Percentiles rank a stretch among this genome's conserved stretches.
Conservation (phyloP, 108 stramenopile genomes). For the Poteriospumella lacustris region DNA sequence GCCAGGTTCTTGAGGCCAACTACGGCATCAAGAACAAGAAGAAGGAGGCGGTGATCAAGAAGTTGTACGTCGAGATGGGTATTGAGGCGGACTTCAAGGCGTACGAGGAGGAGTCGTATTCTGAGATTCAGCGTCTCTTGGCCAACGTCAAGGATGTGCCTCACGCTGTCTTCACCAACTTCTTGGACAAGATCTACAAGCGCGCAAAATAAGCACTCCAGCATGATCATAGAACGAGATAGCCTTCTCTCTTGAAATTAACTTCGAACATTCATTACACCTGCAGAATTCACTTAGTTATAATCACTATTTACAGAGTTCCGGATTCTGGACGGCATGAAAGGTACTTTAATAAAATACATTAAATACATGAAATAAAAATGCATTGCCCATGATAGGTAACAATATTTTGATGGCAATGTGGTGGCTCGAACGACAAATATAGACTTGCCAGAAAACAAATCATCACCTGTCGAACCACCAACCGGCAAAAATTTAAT, state of each 20-base stretch:
- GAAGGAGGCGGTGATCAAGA: conserved; percentile 73
- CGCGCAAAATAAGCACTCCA: conserved; percentile 76
- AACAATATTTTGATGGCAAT: too few relatives aligned
- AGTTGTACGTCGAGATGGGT: conserved; percentile 71
- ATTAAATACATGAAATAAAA: conserved; percentile 76
- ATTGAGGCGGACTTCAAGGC: conserved; percentile 63
- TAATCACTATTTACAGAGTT: background rate
- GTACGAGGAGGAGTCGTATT: conserved; percentile 77
- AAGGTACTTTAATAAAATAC: conserved; percentile 93
- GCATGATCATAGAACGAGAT: too few relatives aligned
- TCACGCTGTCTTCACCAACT: conserved; percentile 66
- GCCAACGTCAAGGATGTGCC: conserved; percentile 48
- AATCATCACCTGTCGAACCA: too few relatives aligned
- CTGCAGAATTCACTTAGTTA: too few relatives aligned
- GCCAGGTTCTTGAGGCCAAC: conserved; percentile 49
- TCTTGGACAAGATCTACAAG: conserved; percentile 90
- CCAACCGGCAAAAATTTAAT: too few relatives aligned
- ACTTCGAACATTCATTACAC: too few relatives aligned
- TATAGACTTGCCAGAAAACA: too few relatives aligned
- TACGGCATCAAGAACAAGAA: too few relatives aligned
- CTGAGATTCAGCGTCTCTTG: conserved; percentile 54
- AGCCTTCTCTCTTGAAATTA: too few relatives aligned
- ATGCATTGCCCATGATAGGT: too few relatives aligned
- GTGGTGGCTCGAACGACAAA: too few relatives aligned
- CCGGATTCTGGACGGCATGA: conserved; percentile 63